Evolutionary conservation across 768 basidiomycete genomes (phyloP).

Genomic region (Boletus insuetus): DNA sequence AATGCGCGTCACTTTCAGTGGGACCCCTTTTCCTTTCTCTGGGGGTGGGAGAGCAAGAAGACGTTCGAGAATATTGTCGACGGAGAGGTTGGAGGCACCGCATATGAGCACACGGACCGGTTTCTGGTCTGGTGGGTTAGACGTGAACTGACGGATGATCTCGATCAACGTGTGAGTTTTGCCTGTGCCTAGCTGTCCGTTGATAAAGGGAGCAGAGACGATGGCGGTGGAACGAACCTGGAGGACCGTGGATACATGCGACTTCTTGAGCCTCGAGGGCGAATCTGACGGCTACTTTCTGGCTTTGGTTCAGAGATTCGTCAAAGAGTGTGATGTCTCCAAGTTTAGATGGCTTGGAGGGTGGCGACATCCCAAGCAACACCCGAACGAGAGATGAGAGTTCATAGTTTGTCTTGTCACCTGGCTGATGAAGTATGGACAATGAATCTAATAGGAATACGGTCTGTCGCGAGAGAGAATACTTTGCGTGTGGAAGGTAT

Average conservation of each 20-base stretch:
- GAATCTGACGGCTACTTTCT: conserved; percentile 80
- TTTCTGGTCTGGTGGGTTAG: conserved; percentile 41
- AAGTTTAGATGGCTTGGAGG: conserved; percentile 39
- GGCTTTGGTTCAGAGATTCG: conserved; percentile 72
- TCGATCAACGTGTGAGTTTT: conserved; percentile 97
- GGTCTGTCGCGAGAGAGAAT: background rate
- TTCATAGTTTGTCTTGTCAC: conserved; percentile 43
- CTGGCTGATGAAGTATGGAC: conserved; percentile 23
- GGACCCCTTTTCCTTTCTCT: conserved; percentile 42
- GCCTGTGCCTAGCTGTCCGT: conserved; percentile 61
- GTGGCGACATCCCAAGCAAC: conserved; percentile 62
- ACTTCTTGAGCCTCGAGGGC: conserved; percentile 79
- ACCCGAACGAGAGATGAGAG: conserved; percentile 59
- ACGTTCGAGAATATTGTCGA: conserved; percentile 93
- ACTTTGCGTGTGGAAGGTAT: conserved; percentile 28
- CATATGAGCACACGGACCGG: conserved; percentile 76
- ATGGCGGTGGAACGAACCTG: conserved; percentile 47
- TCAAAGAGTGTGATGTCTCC: conserved; percentile 67
- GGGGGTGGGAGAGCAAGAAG: conserved; percentile 59
- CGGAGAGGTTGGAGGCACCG: conserved; percentile 91
- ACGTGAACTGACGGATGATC: conserved; percentile 80
- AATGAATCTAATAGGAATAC: background rate
- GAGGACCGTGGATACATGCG: conserved; percentile 96
- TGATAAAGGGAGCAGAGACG: background rate
- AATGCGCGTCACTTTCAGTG: conserved; percentile 73